Base-by-base conservation (phyloP, 2,329 filamentous ascomycete genomes). In the Ceratocystis eucalypticola region DNA sequence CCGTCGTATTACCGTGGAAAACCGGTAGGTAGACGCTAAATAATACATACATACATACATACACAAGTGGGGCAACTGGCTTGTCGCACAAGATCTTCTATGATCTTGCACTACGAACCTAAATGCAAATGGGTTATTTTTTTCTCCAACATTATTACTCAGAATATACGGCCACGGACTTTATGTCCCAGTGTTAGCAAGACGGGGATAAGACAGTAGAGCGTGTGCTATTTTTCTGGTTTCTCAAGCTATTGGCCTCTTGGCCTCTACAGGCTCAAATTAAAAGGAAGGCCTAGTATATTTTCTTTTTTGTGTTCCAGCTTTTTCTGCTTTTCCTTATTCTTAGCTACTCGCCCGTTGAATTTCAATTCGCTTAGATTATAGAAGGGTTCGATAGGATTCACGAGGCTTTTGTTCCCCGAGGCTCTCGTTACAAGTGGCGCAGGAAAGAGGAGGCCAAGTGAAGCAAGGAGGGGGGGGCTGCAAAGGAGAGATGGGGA, bases 371-470 rank as follows among this genome's bases (percentile, higher is more conserved):
- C 28, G 53, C 48, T 53, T 53, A 53, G 20, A 8, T 59, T 25
- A 33, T 7, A 59, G 53, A 59, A n/a, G 28, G 12, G 25, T 57
- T 57, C 53, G 10, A 59, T 59, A 33, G 53, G 53, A 59, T 59
- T 59, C 6, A 6, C 53, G 12, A 17, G 53, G 53, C 28, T 20
- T 33, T 33, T 17, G 28, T 37, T 30, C 53, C 53, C 53, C 15
- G 53, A 59, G 53, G 25, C 28, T 59, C 53, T 59, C 28, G 53
- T 59, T 37, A 59, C 53, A 59, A 59, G 28, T 59, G 53, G 53
- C 28, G 53, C 53, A 59, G 53, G 53, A 33, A 17, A 59, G 53
- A 33, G 48, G 48, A 53, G 20, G 8, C 48, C 8, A 25, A 53
- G 20, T 10, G 25, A 53, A 25, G 15, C 2, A 37, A 5, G 17